A percentile compares a stretch with the other conserved stretches of the same genome.
phyloP scores from a whole-genome alignment of 1,284 basidiomycete genomes.

The Butyriboletus appendiculatus region DNA sequence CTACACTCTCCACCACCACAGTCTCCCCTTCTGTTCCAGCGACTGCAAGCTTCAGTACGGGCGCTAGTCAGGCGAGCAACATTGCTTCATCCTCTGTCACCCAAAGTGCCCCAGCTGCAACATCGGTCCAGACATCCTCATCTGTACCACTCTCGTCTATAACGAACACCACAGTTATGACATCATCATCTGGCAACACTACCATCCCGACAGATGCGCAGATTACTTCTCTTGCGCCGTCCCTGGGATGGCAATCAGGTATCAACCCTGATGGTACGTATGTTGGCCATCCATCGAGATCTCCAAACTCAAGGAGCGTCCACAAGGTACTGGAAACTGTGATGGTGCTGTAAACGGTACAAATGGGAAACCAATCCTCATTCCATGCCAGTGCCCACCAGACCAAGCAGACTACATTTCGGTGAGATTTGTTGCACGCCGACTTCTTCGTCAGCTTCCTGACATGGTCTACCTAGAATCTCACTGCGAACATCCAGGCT shows the following conservation, averaged over 20 bases:
- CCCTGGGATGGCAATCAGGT: conserved; percentile 50
- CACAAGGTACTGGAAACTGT: conserved; percentile 47
- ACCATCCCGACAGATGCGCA: conserved; percentile 24
- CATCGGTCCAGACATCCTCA: background rate
- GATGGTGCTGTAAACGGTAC: conserved; percentile 53
- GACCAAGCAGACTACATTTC: conserved; percentile 48
- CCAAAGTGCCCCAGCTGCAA: background rate
- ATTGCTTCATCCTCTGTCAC: background rate
- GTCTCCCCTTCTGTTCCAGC: background rate
- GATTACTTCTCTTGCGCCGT: conserved; percentile 45
- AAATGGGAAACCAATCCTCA: conserved; percentile 51
- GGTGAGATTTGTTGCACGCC: conserved; percentile 30
- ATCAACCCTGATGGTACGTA: conserved; percentile 53
- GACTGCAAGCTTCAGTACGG: background rate
- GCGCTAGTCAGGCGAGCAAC: background rate
- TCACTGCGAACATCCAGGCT: conserved; percentile 61
- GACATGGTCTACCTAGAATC: conserved; percentile 34
- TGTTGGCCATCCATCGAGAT: background rate
- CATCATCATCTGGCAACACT: conserved; percentile 1
- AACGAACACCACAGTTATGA: conserved; percentile 1
- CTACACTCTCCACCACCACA: background rate
- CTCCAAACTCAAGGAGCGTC: background rate
- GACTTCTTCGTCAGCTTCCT: background rate
- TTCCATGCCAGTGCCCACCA: conserved; percentile 66
- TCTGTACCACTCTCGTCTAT: background rate